Conservation (phyloP, 768 basidiomycete genomes). For the Tephrocybe sp. region DNA sequence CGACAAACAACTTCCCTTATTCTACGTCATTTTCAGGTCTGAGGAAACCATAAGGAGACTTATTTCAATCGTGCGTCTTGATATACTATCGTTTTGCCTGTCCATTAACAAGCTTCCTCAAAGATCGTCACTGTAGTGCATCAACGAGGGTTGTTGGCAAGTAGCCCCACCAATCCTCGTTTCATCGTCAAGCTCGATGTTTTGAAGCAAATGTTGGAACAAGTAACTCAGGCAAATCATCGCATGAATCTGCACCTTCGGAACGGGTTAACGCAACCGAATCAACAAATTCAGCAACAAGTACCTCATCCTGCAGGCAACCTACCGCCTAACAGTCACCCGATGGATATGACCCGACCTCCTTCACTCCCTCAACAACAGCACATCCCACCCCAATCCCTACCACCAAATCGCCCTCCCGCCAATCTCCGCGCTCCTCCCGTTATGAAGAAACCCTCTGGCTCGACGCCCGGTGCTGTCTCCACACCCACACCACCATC, state of each 20-base stretch:
- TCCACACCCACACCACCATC: slow-evolving; percentile 46
- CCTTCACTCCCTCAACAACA: slow-evolving; percentile 21
- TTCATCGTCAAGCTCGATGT: slow-evolving; percentile 37
- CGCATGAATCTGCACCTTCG: slow-evolving; percentile 9
- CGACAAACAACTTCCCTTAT: slow-evolving; percentile 50
- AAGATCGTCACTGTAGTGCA: slow-evolving; percentile 46
- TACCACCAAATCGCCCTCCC: slow-evolving; percentile 16
- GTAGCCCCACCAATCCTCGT: slow-evolving; percentile 35
- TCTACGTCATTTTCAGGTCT: slow-evolving; percentile 43
- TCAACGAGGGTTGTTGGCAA: slow-evolving; percentile 39
- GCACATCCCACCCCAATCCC: slow-evolving; percentile 16
- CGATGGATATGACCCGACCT: slow-evolving; percentile 19
- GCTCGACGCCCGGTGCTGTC: slow-evolving; percentile 22
- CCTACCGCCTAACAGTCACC: slow-evolving; percentile 6
- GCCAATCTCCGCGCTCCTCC: slow-evolving; percentile 23
- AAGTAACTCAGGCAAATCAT: slow-evolving; percentile 18
- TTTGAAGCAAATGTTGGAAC: slow-evolving; percentile 41
- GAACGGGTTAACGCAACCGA: slow-evolving; percentile 17
- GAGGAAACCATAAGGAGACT: slow-evolving; percentile 50
- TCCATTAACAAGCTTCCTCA: slow-evolving; percentile 8
- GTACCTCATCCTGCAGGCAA: slow-evolving; percentile 4
- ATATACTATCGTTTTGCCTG: not conserved
- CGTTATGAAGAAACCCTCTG: slow-evolving; percentile 28
- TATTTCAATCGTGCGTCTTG: slow-evolving; percentile 50
- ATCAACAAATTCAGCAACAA: slow-evolving; percentile 18